Conservation (phyloP, 495 filamentous ascomycete species). For the Hyaloscypha hepaticicola region DNA sequence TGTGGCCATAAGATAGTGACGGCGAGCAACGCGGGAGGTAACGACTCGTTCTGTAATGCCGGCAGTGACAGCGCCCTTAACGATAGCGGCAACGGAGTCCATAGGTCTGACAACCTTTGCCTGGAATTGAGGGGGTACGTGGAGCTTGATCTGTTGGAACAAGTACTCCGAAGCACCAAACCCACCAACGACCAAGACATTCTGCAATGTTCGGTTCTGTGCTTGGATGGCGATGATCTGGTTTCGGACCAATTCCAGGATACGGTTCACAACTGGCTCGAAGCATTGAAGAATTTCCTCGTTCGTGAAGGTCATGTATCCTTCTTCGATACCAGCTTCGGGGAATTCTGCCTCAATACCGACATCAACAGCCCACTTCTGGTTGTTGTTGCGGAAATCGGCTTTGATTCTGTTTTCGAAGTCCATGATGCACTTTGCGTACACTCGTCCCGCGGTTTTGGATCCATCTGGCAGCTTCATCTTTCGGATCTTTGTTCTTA, state of each 20-base stretch:
- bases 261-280: slow-evolving; percentile 70
- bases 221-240: slow-evolving; percentile 79
- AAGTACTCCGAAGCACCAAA: slow-evolving; percentile 77
- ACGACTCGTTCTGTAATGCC: slow-evolving; percentile 96
- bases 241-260: slow-evolving; percentile 70
- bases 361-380: slow-evolving; percentile 76
- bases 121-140: slow-evolving; percentile 77
- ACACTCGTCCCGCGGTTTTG: slow-evolving; percentile 70
- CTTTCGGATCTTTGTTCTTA: slow-evolving; percentile 73
- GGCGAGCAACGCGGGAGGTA: slow-evolving; percentile 94
- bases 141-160: slow-evolving; percentile 80
- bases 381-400: slow-evolving; percentile 77
- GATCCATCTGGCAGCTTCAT: slow-evolving; percentile 77
- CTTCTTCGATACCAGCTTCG: slow-evolving; percentile 73
- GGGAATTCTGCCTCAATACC: slow-evolving; percentile 77
- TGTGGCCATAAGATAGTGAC: slow-evolving; percentile 99
- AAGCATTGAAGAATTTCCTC: slow-evolving; percentile 79
- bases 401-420: slow-evolving; percentile 79
- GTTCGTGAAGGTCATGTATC: slow-evolving; percentile 81
- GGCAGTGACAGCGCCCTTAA: slow-evolving; percentile 76
- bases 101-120: slow-evolving; percentile 75
- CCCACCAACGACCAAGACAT: slow-evolving; percentile 71
- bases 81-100: slow-evolving; percentile 75
- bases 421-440: slow-evolving; percentile 80
- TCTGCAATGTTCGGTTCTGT: slow-evolving; percentile 68